Evolutionary conservation across 441 rosid genomes (phyloP).

Genomic region (Populus hybrid): DNA sequence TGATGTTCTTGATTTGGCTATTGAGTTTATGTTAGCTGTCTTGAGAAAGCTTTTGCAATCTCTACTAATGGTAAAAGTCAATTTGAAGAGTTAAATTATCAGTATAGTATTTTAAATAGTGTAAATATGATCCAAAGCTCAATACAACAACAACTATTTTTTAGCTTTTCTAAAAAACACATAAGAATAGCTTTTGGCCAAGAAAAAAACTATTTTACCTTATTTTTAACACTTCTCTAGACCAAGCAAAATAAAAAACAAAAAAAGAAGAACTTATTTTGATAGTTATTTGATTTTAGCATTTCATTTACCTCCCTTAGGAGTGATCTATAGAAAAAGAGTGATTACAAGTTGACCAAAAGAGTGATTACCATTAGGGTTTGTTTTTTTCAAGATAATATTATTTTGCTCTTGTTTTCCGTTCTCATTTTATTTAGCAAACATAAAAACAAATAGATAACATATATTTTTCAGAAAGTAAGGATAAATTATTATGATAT

Average conservation of each 20-base stretch:
- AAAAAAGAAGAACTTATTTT: not conserved
- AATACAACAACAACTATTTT: too few relatives aligned
- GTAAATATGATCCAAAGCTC: too few relatives aligned
- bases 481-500: not conserved
- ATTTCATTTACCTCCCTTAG: conserved; percentile 29
- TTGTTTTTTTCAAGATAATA: conserved; percentile 1
- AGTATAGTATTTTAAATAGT: too few relatives aligned
- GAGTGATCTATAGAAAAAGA: conserved; percentile 35
- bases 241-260: conserved; percentile 23
- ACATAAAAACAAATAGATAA: not conserved
- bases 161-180: too few relatives aligned
- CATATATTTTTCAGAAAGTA: not conserved
- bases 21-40: conserved; percentile 73
- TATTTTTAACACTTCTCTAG: conserved; percentile 19
- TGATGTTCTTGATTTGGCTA: conserved; percentile 87
- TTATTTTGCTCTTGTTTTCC: not conserved
- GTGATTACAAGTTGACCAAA: not conserved
- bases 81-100: too few relatives aligned
- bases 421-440: not conserved
- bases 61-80: conserved; percentile 18
- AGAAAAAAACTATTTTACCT: too few relatives aligned
- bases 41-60: conserved; percentile 76
- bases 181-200: too few relatives aligned
- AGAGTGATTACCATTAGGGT: too few relatives aligned
- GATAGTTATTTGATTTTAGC: conserved; percentile 50